Percentiles rank a stretch among this genome's conserved stretches.
Conservation (phyloP, 2,329 filamentous ascomycete genomes). For the Ciborinia camelliae region DNA sequence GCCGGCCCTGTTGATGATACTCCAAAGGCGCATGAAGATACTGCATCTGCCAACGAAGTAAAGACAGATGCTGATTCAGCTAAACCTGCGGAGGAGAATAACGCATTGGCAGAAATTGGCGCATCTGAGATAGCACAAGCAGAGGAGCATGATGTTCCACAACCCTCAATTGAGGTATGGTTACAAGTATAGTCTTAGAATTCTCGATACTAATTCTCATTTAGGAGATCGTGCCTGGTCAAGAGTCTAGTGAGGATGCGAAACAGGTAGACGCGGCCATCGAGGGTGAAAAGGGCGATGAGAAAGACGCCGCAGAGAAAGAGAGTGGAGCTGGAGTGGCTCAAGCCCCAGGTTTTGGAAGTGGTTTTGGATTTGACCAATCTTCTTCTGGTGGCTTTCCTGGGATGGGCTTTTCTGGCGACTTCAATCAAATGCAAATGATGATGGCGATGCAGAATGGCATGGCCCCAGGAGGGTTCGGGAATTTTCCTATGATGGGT, state of each 20-base stretch:
- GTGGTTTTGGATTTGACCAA: constrained; percentile 45
- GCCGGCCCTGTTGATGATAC: constrained; percentile 30
- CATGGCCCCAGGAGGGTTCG: constrained; percentile 55
- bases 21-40: constrained; percentile 22
- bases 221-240: constrained; percentile 37
- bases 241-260: constrained; percentile 33
- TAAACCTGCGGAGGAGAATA: constrained; percentile 18
- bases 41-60: constrained; percentile 18
- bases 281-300: constrained; percentile 21
- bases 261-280: constrained; percentile 24
- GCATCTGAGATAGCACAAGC: constrained; percentile 24
- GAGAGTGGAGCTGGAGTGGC: constrained; percentile 22
- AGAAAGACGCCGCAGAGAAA: constrained; percentile 21
- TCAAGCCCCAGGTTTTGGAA: constrained; percentile 29
- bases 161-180: constrained; percentile 41
- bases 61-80: background rate
- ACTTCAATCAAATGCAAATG: constrained; percentile 74
- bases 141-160: constrained; percentile 39
- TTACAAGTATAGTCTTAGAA: background rate
- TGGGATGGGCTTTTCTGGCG: constrained; percentile 51
- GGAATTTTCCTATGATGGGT: constrained; percentile 82
- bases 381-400: constrained; percentile 37
- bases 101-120: constrained; percentile 17
- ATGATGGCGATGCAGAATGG: constrained; percentile 74
- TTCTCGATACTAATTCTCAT: constrained; percentile 23